Evolutionary conservation across 352 stramenopile species (phyloP).

Genomic region (Globisporangium acanthophoron): DNA sequence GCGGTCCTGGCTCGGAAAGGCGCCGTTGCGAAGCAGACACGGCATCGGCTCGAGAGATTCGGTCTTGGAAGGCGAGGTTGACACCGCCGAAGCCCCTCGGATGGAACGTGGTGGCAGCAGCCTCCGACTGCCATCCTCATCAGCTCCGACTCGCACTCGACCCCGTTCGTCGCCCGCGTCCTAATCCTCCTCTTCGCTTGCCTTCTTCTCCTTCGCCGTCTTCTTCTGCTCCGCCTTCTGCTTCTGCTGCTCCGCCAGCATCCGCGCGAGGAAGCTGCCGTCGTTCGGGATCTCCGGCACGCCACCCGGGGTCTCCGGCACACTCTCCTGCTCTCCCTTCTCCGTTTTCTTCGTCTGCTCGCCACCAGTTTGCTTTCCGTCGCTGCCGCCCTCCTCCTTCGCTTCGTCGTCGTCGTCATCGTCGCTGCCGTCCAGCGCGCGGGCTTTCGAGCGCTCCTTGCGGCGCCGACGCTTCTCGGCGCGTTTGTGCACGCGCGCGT

Average conservation of each 20-base stretch:
- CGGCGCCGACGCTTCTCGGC: slow-evolving; percentile 70
- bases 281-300: slow-evolving; percentile 78
- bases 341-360: slow-evolving; percentile 14
- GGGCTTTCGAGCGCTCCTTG: slow-evolving; percentile 62
- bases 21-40: too few species aligned
- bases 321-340: slow-evolving; percentile 1
- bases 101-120: too few species aligned
- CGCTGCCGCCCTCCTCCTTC: not conserved
- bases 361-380: not conserved
- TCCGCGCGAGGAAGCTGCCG: slow-evolving; percentile 69
- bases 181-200: not conserved
- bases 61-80: too few species aligned
- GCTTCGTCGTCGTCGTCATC: slow-evolving; percentile 8
- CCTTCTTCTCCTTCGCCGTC: not conserved
- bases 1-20: too few species aligned
- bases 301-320: slow-evolving; percentile 57
- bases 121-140: too few species aligned
- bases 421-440: slow-evolving; percentile 22
- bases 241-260: slow-evolving; percentile 59
- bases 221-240: slow-evolving; percentile 11
- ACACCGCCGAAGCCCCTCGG: too few species aligned
- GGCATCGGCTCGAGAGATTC: too few species aligned
- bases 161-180: too few species aligned
- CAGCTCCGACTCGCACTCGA: too few species aligned
- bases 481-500: slow-evolving; percentile 61